phyloP scores from a whole-genome alignment of 2,329 filamentous ascomycete species.

The Claviceps sp. region DNA sequence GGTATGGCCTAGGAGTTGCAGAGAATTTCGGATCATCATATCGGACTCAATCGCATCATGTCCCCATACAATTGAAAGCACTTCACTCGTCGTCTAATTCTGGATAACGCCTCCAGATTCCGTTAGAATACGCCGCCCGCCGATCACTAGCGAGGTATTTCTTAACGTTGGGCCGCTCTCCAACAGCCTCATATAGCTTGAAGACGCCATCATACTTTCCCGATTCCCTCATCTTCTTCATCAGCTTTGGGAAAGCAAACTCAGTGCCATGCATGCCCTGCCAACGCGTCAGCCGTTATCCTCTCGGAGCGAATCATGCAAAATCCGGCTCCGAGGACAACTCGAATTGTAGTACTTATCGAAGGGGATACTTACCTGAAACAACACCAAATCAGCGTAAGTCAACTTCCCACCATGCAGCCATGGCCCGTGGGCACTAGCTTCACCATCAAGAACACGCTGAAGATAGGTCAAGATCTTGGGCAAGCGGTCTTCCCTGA shows the following conservation, averaged over 20 bases:
- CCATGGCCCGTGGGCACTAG: constrained; percentile 46
- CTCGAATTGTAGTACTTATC: too few relatives aligned
- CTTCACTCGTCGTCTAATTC: constrained; percentile 45
- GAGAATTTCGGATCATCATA: too few relatives aligned
- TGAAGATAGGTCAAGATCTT: constrained; percentile 64
- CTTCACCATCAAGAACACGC: constrained; percentile 43
- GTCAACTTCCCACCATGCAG: constrained; percentile 52
- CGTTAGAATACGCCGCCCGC: constrained; percentile 45
- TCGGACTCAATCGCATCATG: too few relatives aligned
- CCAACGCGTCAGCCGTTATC: constrained; percentile 1
- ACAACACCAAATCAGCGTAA: constrained; percentile 62
- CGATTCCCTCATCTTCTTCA: constrained; percentile 38
- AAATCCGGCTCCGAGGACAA: too few relatives aligned
- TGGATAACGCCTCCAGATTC: constrained; percentile 60
- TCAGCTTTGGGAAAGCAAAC: constrained; percentile 58
- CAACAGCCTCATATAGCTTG: constrained; percentile 48
- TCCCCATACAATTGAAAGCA: not conserved
- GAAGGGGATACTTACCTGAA: constrained; percentile 39
- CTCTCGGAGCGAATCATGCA: not conserved
- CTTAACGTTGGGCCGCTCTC: constrained; percentile 49
- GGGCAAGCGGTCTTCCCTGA: constrained; percentile 48
- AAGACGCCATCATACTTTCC: constrained; percentile 50
- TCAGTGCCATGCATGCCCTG: constrained; percentile 43
- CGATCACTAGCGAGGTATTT: constrained; percentile 55
- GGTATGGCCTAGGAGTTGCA: too few relatives aligned